These are phyloP conservation scores for Yamadazyma sp. DNA, from an alignment of 805 yeast genomes.

Conservation along the genomic window DNA sequence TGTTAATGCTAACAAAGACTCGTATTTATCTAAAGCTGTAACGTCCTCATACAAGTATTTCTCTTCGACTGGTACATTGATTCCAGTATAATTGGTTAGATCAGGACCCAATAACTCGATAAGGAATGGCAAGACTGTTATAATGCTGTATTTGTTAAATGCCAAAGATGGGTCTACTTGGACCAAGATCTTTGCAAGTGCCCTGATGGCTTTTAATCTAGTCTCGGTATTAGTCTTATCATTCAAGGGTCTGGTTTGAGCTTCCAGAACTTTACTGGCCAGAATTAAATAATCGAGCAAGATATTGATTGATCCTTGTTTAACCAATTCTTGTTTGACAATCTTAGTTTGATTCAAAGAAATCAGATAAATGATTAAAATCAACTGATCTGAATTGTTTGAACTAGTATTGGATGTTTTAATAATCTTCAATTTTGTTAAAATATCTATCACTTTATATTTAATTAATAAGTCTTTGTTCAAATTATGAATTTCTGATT, in stretches of 20 bases:
- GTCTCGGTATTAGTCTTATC: constrained; percentile 15
- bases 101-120: constrained; percentile 43
- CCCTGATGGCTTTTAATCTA: constrained; percentile 32
- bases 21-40: constrained; percentile 45
- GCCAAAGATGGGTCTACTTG: constrained; percentile 41
- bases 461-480: constrained; percentile 25
- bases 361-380: constrained; percentile 34
- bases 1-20: constrained; percentile 62
- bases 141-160: constrained; percentile 32
- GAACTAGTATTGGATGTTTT: constrained; percentile 12
- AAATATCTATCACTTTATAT: constrained; percentile 18
- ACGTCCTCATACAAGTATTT: constrained; percentile 26
- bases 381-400: constrained; percentile 19
- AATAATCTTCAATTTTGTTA: constrained; percentile 18
- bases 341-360: constrained; percentile 22
- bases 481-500: constrained; percentile 27
- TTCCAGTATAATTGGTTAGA: constrained; percentile 16
- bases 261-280: constrained; percentile 18
- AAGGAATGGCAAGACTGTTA: constrained; percentile 47
- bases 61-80: constrained; percentile 8
- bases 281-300: constrained; percentile 37
- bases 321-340: constrained; percentile 35
- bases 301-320: constrained; percentile 44
- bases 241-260: constrained; percentile 19
- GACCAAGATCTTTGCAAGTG: constrained; percentile 45